Evolutionary conservation across 2,329 filamentous ascomycete species (phyloP).

Genomic region (Aspergillus chevalieri): DNA sequence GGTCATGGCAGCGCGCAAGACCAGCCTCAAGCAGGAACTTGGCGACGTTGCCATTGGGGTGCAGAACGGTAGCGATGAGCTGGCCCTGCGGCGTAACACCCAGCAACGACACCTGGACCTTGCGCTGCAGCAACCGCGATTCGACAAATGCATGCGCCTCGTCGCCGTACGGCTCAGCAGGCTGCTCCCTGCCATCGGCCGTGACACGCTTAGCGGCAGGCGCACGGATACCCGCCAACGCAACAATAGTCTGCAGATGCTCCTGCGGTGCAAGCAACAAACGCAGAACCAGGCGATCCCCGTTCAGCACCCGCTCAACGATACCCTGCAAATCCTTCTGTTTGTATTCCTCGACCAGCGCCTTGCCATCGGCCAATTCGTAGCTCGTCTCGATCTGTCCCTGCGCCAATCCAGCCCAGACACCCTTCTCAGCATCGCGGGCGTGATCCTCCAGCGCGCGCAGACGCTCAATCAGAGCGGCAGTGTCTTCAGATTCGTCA

Average conservation of each 20-base stretch:
- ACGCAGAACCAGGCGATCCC: slow-evolving; percentile 81
- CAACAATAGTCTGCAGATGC: slow-evolving; percentile 81
- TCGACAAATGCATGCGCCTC: slow-evolving; percentile 88
- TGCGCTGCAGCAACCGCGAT: slow-evolving; percentile 74
- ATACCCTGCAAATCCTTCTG: slow-evolving; percentile 77
- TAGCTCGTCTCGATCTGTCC: slow-evolving; percentile 69
- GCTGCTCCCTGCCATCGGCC: slow-evolving; percentile 70
- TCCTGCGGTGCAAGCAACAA: slow-evolving; percentile 73
- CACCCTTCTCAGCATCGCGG: slow-evolving; percentile 68
- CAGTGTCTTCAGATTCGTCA: slow-evolving; percentile 73
- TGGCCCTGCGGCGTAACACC: slow-evolving; percentile 86
- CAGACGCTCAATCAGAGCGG: slow-evolving; percentile 67
- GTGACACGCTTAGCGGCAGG: slow-evolving; percentile 82
- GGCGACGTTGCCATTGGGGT: slow-evolving; percentile 88
- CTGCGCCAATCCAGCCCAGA: slow-evolving; percentile 65
- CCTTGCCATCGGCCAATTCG: slow-evolving; percentile 68
- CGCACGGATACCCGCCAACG: slow-evolving; percentile 81
- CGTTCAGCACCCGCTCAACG: slow-evolving; percentile 84
- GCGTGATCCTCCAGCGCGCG: slow-evolving; percentile 71
- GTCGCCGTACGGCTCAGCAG: slow-evolving; percentile 83
- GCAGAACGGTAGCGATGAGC: slow-evolving; percentile 78
- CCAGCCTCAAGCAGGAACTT: slow-evolving; percentile 85
- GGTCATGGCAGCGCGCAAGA: slow-evolving; percentile 86
- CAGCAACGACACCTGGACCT: slow-evolving; percentile 73
- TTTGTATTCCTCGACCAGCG: slow-evolving; percentile 76